phyloP scores from a whole-genome alignment of 805 yeast species.

The Nakazawaea holstii region DNA sequence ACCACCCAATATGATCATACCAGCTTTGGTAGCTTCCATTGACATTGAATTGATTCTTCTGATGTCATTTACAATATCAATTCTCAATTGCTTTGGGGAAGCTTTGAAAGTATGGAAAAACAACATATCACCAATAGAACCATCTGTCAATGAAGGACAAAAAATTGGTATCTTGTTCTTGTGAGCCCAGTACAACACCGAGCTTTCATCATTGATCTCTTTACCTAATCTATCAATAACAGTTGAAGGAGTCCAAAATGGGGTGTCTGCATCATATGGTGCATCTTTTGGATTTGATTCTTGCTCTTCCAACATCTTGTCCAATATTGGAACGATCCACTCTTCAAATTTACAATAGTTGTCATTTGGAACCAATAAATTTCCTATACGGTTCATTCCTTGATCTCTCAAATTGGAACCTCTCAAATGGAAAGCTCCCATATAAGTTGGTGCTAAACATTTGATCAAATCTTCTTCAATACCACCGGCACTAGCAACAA shows the following conservation, averaged over 20 bases:
- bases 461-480: constrained; percentile 96
- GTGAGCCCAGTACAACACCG: constrained; percentile 97
- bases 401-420: constrained; percentile 84
- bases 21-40: constrained; percentile 91
- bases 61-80: constrained; percentile 93
- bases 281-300: constrained; percentile 55
- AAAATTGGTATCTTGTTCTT: constrained; percentile 93
- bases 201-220: constrained; percentile 89
- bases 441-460: constrained; percentile 91
- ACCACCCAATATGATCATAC: constrained; percentile 95
- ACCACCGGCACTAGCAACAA: constrained; percentile 98
- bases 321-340: constrained; percentile 95
- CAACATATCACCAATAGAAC: constrained; percentile 97
- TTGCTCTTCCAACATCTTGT: constrained; percentile 84
- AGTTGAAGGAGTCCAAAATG: constrained; percentile 92
- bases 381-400: constrained; percentile 98
- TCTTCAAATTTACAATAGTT: constrained; percentile 97
- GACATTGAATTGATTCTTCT: constrained; percentile 88
- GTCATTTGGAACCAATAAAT: constrained; percentile 93
- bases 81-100: constrained; percentile 80
- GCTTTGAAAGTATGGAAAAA: constrained; percentile 97
- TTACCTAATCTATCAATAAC: constrained; percentile 91
- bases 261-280: constrained; percentile 57
- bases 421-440: constrained; percentile 83
- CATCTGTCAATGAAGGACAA: constrained; percentile 97